phyloP scores from a whole-genome alignment of 495 filamentous ascomycete genomes.

The Tuber aestivum region DNA sequence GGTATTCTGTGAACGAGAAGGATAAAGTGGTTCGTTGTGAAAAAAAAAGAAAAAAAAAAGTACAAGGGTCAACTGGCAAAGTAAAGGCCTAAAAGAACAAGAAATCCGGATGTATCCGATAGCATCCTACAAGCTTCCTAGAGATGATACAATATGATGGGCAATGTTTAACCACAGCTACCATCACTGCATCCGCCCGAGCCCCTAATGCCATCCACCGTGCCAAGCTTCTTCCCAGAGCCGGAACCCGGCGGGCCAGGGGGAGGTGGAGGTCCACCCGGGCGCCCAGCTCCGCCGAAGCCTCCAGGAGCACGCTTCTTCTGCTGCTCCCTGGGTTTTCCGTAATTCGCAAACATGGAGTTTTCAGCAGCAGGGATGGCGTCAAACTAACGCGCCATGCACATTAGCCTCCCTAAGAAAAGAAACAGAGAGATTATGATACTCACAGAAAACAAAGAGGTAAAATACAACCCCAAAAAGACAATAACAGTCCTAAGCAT shows the following conservation, averaged over 20 bases:
- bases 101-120: neutral
- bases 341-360: slow-evolving; percentile 57
- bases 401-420: neutral
- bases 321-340: neutral
- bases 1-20: too few species aligned
- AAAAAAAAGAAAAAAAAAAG: too few species aligned
- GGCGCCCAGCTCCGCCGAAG: slow-evolving; percentile 14
- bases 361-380: slow-evolving; percentile 59
- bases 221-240: slow-evolving; percentile 28
- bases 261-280: slow-evolving; percentile 2
- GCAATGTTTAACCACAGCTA: neutral
- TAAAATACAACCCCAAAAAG: slow-evolving; percentile 59
- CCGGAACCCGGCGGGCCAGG: slow-evolving; percentile 14
- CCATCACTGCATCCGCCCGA: slow-evolving; percentile 12
- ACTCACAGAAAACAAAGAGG: slow-evolving; percentile 52
- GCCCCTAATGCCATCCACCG: slow-evolving; percentile 31
- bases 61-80: neutral
- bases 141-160: neutral
- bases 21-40: neutral
- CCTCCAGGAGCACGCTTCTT: slow-evolving; percentile 5
- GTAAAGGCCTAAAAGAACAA: too few species aligned
- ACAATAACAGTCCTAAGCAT: slow-evolving; percentile 49
- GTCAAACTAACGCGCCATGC: slow-evolving; percentile 51
- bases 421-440: slow-evolving; percentile 14
- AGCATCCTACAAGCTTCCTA: neutral